Conservation (phyloP, 2,329 filamentous ascomycete genomes). For the Alternaria gaisen region DNA sequence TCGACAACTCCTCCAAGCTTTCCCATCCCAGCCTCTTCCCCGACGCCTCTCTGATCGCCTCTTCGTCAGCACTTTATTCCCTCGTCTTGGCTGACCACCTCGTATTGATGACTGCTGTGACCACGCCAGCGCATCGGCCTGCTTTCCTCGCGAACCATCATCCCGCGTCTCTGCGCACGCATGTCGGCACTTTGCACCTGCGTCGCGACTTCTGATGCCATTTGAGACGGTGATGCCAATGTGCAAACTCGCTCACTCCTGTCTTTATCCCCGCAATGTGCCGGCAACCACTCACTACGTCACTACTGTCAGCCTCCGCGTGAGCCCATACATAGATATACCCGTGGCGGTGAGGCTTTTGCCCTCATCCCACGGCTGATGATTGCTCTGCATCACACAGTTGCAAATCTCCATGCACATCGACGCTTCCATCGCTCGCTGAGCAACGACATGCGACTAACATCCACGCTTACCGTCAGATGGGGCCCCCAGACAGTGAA, state of each 20-base stretch:
- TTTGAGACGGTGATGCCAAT: background rate
- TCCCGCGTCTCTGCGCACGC: background rate
- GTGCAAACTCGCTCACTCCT: background rate
- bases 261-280: background rate
- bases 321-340: background rate
- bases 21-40: too few species aligned
- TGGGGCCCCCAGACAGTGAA: background rate
- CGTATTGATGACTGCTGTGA: slow-evolving; percentile 6
- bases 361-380: slow-evolving; percentile 3
- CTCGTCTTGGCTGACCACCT: background rate
- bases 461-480: slow-evolving; percentile 6
- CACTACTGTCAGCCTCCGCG: slow-evolving; percentile 9
- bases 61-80: slow-evolving; percentile 1
- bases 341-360: background rate
- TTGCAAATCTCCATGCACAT: slow-evolving; percentile 3
- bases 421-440: background rate
- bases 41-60: background rate
- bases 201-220: background rate
- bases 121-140: background rate
- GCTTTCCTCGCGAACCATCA: background rate
- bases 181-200: slow-evolving; percentile 14
- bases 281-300: background rate
- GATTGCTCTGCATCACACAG: background rate
- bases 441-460: background rate
- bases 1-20: background rate